A percentile compares a stretch with the other conserved stretches of the same genome.
These are phyloP conservation scores for Bathelium albidoporum DNA, from an alignment of 495 filamentous ascomycete species.

Conservation along the genomic window DNA sequence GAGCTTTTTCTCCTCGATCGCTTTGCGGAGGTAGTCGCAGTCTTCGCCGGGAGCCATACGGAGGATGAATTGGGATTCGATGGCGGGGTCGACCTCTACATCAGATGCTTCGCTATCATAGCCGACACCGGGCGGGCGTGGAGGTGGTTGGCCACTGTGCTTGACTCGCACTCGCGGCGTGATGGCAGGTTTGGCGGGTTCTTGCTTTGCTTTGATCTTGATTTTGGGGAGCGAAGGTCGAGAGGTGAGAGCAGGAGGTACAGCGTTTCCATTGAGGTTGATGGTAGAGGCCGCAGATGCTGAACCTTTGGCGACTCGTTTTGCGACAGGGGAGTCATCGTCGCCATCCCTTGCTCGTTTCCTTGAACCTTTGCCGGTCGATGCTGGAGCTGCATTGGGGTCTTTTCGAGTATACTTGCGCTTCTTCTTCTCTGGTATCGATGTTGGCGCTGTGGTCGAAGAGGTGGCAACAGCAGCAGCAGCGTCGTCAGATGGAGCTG, in stretches of 20 bases:
- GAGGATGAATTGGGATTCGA: slow-evolving; percentile 79
- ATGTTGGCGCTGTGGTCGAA: not conserved
- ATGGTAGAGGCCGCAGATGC: not conserved
- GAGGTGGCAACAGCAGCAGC: slow-evolving; percentile 4
- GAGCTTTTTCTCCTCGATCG: slow-evolving; percentile 60
- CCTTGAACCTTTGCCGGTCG: slow-evolving; percentile 35
- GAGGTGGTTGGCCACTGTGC: slow-evolving; percentile 50
- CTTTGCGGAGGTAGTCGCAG: slow-evolving; percentile 65
- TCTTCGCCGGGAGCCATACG: slow-evolving; percentile 80
- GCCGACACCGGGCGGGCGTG: slow-evolving; percentile 62
- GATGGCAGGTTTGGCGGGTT: slow-evolving; percentile 7
- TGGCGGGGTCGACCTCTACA: slow-evolving; percentile 70
- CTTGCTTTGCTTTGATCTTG: slow-evolving; percentile 14
- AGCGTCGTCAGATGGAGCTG: slow-evolving; percentile 11
- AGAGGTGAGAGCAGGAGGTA: not conserved
- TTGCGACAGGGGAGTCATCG: slow-evolving; percentile 23
- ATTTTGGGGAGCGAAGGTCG: slow-evolving; percentile 8
- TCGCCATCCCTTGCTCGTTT: slow-evolving; percentile 36
- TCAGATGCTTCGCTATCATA: slow-evolving; percentile 98
- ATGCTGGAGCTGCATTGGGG: slow-evolving; percentile 26
- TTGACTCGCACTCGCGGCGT: slow-evolving; percentile 42
- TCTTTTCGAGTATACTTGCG: slow-evolving; percentile 25
- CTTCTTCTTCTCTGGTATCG: slow-evolving; percentile 16
- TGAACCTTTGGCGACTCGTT: slow-evolving; percentile 16
- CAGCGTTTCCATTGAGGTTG: not conserved